phyloP scores from a whole-genome alignment of 176 grass and related monocot species.

The Carex scoparia region DNA sequence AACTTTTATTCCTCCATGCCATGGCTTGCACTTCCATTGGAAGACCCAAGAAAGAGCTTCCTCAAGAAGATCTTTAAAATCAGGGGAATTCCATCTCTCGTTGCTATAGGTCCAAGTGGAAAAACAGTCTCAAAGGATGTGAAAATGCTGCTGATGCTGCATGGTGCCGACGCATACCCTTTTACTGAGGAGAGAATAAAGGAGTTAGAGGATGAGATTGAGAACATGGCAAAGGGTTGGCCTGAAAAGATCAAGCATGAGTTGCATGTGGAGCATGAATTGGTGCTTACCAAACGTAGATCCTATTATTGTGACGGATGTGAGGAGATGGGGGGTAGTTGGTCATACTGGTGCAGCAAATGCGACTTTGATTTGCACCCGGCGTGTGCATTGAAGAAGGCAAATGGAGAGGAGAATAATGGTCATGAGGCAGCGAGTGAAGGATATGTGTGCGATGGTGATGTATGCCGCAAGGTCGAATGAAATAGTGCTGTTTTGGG shows the following conservation, averaged over 20 bases:
- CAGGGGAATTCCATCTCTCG: conserved; percentile 48
- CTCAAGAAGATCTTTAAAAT: conserved; percentile 51
- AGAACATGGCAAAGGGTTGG: conserved; percentile 58
- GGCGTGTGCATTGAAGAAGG: conserved; percentile 42
- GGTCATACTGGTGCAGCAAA: conserved; percentile 46
- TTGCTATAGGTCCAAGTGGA: conserved; percentile 61
- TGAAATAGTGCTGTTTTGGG: neutral
- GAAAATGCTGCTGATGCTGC: conserved; percentile 23
- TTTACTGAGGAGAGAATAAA: conserved; percentile 59
- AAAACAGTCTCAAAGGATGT: conserved; percentile 52
- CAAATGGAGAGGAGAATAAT: conserved; percentile 17
- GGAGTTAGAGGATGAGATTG: conserved; percentile 41
- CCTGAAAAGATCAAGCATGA: conserved; percentile 67
- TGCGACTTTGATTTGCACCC: conserved; percentile 65
- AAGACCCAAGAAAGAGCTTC: conserved; percentile 46
- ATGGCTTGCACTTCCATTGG: conserved; percentile 71
- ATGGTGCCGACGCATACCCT: conserved; percentile 65
- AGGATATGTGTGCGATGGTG: conserved; percentile 47
- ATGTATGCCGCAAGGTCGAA: conserved; percentile 51
- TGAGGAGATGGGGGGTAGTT: conserved; percentile 18
- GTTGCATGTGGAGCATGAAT: conserved; percentile 64
- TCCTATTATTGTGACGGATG: conserved; percentile 31
- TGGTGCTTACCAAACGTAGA: conserved; percentile 28
- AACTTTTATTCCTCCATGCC: conserved; percentile 67
- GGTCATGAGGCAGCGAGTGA: conserved; percentile 15